Evolutionary conservation across 257 asterid genomes (phyloP).

Genomic region (Solanum chiquidenum): DNA sequence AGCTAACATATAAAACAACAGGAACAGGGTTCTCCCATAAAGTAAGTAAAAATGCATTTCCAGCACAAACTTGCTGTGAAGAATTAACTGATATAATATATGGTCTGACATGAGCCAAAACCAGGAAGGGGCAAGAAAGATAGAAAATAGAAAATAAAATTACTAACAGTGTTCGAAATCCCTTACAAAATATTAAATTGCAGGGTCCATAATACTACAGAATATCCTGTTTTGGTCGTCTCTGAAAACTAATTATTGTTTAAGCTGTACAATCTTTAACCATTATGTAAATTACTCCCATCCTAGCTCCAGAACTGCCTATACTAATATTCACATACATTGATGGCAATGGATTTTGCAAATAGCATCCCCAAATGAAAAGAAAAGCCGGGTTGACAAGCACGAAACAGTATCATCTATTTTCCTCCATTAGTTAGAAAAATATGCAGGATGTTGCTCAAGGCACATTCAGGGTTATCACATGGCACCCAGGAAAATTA

Average conservation of each 20-base stretch:
- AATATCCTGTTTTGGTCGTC: background rate
- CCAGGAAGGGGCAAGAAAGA: background rate
- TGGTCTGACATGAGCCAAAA: background rate
- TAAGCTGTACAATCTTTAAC: constrained; percentile 14
- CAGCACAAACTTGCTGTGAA: background rate
- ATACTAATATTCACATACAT: background rate
- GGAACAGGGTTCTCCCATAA: background rate
- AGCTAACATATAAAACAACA: background rate
- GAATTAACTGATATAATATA: background rate
- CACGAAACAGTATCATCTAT: background rate
- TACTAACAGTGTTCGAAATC: background rate
- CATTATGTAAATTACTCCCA: constrained; percentile 6
- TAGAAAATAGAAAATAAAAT: background rate
- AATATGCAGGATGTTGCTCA: background rate
- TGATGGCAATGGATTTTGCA: background rate
- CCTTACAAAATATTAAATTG: background rate
- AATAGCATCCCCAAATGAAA: background rate
- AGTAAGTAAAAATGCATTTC: background rate
- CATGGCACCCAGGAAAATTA: background rate
- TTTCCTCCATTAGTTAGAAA: background rate
- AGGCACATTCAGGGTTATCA: background rate
- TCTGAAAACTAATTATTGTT: constrained; percentile 4
- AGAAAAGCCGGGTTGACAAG: background rate
- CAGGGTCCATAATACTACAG: constrained; percentile 5
- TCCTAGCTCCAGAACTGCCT: background rate